These are phyloP conservation scores for Pyrus communis DNA, from an alignment of 306 rosid genomes.

Conservation along the genomic window DNA sequence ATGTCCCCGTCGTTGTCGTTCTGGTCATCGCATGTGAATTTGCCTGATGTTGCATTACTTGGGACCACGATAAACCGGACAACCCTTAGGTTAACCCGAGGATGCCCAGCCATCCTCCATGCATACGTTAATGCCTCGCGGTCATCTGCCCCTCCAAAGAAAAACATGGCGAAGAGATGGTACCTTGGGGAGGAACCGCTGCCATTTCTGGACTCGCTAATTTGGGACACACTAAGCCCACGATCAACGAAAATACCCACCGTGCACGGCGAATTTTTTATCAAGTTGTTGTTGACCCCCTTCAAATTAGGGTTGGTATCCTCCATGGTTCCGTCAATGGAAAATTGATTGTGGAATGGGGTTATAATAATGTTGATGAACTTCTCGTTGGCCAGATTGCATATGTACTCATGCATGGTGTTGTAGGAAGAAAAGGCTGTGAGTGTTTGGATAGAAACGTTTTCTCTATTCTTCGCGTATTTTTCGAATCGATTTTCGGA, in stretches of 20 bases:
- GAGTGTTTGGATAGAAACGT: slow-evolving; percentile 17
- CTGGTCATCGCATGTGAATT: neutral
- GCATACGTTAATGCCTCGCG: slow-evolving; percentile 57
- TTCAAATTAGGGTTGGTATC: slow-evolving; percentile 21
- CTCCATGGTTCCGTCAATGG: slow-evolving; percentile 23
- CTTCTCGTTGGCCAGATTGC: slow-evolving; percentile 36
- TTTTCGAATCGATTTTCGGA: slow-evolving; percentile 8
- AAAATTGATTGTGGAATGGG: slow-evolving; percentile 24
- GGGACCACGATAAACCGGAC: slow-evolving; percentile 24
- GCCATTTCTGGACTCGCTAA: neutral
- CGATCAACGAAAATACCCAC: slow-evolving; percentile 35
- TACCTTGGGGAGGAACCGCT: neutral
- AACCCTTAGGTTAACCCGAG: slow-evolving; percentile 22
- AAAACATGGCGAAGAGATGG: slow-evolving; percentile 21
- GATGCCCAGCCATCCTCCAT: slow-evolving; percentile 43
- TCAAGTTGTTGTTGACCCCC: slow-evolving; percentile 21
- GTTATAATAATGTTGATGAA: slow-evolving; percentile 16
- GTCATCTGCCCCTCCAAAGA: slow-evolving; percentile 51
- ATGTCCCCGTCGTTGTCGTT: neutral
- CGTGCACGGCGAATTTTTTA: slow-evolving; percentile 27
- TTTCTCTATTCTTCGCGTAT: slow-evolving; percentile 1
- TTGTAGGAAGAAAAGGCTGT: slow-evolving; percentile 34
- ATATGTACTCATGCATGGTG: slow-evolving; percentile 46
- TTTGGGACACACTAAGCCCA: slow-evolving; percentile 5
- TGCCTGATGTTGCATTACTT: neutral